Evolutionary conservation across 2,329 filamentous ascomycete species (phyloP).

Genomic region (Aspergillus novoparasiticus): DNA sequence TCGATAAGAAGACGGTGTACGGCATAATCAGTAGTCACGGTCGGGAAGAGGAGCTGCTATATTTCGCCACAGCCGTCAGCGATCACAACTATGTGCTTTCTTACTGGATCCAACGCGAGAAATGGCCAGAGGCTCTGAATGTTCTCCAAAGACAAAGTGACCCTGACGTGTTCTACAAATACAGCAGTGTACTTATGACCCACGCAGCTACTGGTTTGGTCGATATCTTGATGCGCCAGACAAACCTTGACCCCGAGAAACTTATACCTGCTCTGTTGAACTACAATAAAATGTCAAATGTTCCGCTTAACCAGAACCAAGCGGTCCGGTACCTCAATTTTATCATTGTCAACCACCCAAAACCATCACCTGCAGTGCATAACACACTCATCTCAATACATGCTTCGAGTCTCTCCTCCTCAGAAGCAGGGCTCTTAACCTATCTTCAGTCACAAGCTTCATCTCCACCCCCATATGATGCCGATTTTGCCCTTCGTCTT

Average conservation of each 20-base stretch:
- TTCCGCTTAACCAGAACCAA: conserved; percentile 76
- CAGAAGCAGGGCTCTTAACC: conserved; percentile 80
- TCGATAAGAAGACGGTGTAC: conserved; percentile 91
- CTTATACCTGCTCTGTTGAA: conserved; percentile 92
- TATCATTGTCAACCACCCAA: conserved; percentile 80
- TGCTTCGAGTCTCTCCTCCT: conserved; percentile 78
- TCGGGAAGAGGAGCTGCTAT: conserved; percentile 87
- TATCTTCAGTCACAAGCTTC: conserved; percentile 92
- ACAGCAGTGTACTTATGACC: conserved; percentile 94
- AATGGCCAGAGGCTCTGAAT: conserved; percentile 82
- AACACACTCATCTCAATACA: conserved; percentile 97
- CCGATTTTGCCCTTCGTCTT: conserved; percentile 90
- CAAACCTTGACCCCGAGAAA: conserved; percentile 78
- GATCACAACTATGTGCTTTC: conserved; percentile 94
- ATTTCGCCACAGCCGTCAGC: conserved; percentile 83
- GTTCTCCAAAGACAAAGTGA: conserved; percentile 93
- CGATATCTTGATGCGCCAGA: conserved; percentile 93
- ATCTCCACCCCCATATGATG: conserved; percentile 82
- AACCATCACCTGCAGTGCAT: conserved; percentile 82
- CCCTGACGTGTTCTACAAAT: conserved; percentile 91
- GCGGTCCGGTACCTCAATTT: conserved; percentile 92
- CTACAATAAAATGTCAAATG: conserved; percentile 76
- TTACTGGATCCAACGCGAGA: conserved; percentile 96
- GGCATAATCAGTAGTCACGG: conserved; percentile 96
- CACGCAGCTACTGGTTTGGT: conserved; percentile 82